Evolutionary conservation across 2,329 filamentous ascomycete species (phyloP), one percentile per base, ranked within the genome.

Genomic region (Bretziella fagacearum): DNA sequence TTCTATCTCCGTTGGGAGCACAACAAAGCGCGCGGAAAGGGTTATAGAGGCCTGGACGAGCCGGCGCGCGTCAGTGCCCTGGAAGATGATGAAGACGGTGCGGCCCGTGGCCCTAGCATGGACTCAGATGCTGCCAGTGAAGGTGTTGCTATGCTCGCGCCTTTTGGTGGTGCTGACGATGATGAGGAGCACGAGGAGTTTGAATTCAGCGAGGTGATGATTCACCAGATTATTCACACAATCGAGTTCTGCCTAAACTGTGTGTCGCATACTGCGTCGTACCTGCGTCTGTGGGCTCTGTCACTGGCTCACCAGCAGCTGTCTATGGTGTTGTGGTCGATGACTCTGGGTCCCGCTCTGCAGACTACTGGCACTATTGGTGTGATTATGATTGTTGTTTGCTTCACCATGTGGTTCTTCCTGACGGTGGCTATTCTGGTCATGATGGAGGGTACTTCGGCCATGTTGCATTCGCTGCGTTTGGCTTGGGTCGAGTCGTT

Each of bases 241-340:
- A 96, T 96, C 58, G 85, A 98, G 72, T 98, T 98, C 69, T 98
- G 91, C 61, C 73, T 98, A 56, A 98, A 98, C 71, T 96, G 89
- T 63, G 89, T 98, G 53, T 98, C 91, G 25, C 91, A 98, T 66
- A 98, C 93, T 3, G 91, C 91, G 3, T 98, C 91, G 1, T 98
- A 98, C 65, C 81, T 98, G 41, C 91, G 91, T 70, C 82, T 98
- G 37, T 98, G 91, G 91, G 91, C 91, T 26, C 65, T 98, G 56
- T 98, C 91, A 2, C 79, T 98, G 51, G 91, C 91, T 26, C 91
- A 98, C 70, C 91, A 98, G 63, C 91, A 96, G 72, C 79, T 98
- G 51, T 94, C 85, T 42, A 81, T 87, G 54, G 91, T 98, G 53
- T 74, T 98, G 41, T 98, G 91, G 91, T 74, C 74, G 57, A 98